phyloP scores from a whole-genome alignment of 306 rosid genomes.

The Prunus dulcis region DNA sequence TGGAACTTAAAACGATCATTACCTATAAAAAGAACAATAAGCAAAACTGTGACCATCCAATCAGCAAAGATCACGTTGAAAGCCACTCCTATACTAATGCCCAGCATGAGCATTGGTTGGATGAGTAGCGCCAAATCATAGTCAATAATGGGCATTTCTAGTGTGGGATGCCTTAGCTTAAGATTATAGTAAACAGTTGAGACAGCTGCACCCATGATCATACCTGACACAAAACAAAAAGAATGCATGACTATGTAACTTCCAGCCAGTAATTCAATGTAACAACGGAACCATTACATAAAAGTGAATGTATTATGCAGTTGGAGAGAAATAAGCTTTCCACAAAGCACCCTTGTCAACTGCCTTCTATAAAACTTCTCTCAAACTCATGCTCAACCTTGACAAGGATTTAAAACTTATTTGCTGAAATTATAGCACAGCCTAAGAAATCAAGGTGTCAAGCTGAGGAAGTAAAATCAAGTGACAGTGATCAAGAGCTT shows the following conservation, averaged over 20 bases:
- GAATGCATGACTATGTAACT: neutral
- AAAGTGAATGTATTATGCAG: neutral
- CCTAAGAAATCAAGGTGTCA: neutral
- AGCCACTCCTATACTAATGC: constrained; percentile 87
- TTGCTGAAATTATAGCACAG: neutral
- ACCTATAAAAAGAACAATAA: constrained; percentile 76
- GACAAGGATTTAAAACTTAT: constrained; percentile 6
- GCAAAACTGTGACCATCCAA: constrained; percentile 93
- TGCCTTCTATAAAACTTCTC: neutral
- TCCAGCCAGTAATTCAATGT: neutral
- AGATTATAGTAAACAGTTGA: constrained; percentile 88
- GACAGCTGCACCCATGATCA: constrained; percentile 87
- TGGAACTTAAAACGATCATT: constrained; percentile 3
- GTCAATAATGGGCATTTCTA: constrained; percentile 73
- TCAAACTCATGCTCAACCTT: constrained; percentile 3
- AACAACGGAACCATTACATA: neutral
- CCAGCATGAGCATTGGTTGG: constrained; percentile 97
- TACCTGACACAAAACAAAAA: constrained; percentile 47
- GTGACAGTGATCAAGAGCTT: neutral
- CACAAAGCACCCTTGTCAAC: too few relatives aligned
- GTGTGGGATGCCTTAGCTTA: constrained; percentile 69
- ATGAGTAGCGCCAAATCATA: constrained; percentile 86
- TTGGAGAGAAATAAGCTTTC: too few relatives aligned
- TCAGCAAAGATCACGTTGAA: constrained; percentile 85
- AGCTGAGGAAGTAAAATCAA: neutral